phyloP scores from a whole-genome alignment of 2,329 filamentous ascomycete species.

The Colletotrichum sp. region DNA sequence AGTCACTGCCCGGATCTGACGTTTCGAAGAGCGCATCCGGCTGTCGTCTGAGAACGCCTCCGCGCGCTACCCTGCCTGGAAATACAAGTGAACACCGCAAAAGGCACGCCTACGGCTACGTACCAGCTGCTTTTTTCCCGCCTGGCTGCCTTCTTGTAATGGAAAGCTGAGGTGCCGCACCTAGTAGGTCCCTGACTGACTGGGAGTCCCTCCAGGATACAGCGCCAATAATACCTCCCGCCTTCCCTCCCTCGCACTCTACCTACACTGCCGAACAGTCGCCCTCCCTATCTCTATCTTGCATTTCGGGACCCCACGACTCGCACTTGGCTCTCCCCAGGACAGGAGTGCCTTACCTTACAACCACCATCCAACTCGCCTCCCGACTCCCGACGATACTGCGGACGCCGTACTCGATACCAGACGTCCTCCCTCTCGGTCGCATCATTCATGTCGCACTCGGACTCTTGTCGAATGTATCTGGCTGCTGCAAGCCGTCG shows the following conservation, averaged over 20 bases:
- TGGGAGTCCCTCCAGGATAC: not conserved
- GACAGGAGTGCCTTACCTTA: not conserved
- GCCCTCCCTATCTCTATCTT: not conserved
- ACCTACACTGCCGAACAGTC: not conserved
- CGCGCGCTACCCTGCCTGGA: constrained; percentile 4
- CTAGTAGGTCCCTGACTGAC: not conserved
- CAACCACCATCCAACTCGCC: not conserved
- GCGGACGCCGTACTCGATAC: not conserved
- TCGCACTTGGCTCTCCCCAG: not conserved
- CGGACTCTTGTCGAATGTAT: not conserved
- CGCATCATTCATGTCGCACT: constrained; percentile 8
- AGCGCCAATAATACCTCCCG: not conserved
- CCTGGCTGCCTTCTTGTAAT: not conserved
- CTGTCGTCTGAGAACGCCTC: constrained; percentile 20
- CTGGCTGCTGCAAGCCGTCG: constrained; percentile 7
- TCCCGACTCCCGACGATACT: not conserved
- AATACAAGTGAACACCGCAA: not conserved
- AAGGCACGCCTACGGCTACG: not conserved
- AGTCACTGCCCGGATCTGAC: constrained; percentile 15
- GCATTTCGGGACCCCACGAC: not conserved
- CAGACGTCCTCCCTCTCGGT: constrained; percentile 1
- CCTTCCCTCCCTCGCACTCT: not conserved
- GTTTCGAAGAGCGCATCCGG: constrained; percentile 22
- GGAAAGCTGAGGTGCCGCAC: not conserved
- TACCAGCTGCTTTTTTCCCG: not conserved